A percentile compares a stretch with the other conserved stretches of the same genome.
These are phyloP conservation scores for Pilatotrama ljubarskyi DNA, from an alignment of 768 basidiomycete species.

Conservation along the genomic window DNA sequence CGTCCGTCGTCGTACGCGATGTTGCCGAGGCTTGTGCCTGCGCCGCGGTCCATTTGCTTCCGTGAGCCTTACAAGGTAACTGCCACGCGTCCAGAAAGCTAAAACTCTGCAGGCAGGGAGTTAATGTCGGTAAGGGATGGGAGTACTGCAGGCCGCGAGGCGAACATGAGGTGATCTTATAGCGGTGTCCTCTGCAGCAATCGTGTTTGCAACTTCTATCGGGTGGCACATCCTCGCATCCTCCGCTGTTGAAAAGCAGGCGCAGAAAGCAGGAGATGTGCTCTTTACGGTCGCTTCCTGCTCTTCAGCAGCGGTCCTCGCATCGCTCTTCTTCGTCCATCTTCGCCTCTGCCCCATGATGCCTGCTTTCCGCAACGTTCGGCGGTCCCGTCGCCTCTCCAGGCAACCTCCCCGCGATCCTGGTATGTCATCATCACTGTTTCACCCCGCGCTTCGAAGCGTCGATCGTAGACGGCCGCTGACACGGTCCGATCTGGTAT, in stretches of 20 bases:
- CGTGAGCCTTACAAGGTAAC: conserved; percentile 15
- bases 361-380: conserved; percentile 35
- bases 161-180: conserved; percentile 18
- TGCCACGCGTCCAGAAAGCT: conserved; percentile 15
- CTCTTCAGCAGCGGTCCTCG: conserved; percentile 12
- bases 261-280: conserved; percentile 9
- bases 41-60: conserved; percentile 6
- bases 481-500: conserved; percentile 16
- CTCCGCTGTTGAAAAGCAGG: conserved; percentile 14
- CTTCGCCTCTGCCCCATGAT: conserved; percentile 24
- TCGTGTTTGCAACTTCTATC: conserved; percentile 17
- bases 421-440: conserved; percentile 25
- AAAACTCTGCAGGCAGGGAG: conserved; percentile 13
- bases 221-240: conserved; percentile 15
- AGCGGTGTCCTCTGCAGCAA: conserved; percentile 9
- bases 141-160: conserved; percentile 21
- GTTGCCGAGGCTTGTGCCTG: not conserved
- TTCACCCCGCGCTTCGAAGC: not conserved
- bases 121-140: conserved; percentile 12
- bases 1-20: not conserved
- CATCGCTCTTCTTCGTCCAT: conserved; percentile 4
- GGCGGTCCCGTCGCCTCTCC: conserved; percentile 48
- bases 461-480: conserved; percentile 1
- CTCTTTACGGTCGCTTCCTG: conserved; percentile 11
- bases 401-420: conserved; percentile 39